Percentiles rank a stretch among this genome's conserved stretches.
Evolutionary conservation across 2,329 filamentous ascomycete genomes (phyloP).

Genomic region (Calonectria multiphialidica): DNA sequence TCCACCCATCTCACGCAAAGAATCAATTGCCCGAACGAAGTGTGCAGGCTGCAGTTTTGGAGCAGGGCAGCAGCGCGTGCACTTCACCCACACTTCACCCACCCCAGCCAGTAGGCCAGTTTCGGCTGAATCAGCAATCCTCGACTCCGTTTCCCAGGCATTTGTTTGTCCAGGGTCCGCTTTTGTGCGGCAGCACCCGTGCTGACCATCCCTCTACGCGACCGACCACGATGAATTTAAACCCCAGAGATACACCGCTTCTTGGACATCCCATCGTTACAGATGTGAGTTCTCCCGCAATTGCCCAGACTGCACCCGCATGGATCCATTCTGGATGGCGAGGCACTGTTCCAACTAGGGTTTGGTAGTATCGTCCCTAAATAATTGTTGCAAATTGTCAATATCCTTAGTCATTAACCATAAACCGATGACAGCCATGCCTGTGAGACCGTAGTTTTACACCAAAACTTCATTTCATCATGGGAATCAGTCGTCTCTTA

Average conservation of each 20-base stretch:
- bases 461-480: too few relatives aligned
- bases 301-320: too few relatives aligned
- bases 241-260: not conserved
- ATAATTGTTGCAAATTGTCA: not conserved
- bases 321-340: too few relatives aligned
- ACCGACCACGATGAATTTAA: not conserved
- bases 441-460: not conserved
- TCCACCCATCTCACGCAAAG: slow-evolving; percentile 13
- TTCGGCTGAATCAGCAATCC: not conserved
- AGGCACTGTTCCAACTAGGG: not conserved
- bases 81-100: not conserved
- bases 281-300: not conserved
- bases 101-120: not conserved
- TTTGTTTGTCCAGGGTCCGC: not conserved
- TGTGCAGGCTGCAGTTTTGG: not conserved
- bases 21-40: slow-evolving; percentile 14
- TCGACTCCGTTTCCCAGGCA: not conserved
- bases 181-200: not conserved
- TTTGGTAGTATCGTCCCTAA: not conserved
- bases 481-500: not conserved
- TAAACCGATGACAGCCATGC: not conserved
- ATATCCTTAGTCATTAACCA: not conserved
- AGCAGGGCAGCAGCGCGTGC: not conserved
- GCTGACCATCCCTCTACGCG: not conserved
- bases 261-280: too few relatives aligned